Conservation (phyloP, 2,329 filamentous ascomycete species). For the Arachnomyces sp. region DNA sequence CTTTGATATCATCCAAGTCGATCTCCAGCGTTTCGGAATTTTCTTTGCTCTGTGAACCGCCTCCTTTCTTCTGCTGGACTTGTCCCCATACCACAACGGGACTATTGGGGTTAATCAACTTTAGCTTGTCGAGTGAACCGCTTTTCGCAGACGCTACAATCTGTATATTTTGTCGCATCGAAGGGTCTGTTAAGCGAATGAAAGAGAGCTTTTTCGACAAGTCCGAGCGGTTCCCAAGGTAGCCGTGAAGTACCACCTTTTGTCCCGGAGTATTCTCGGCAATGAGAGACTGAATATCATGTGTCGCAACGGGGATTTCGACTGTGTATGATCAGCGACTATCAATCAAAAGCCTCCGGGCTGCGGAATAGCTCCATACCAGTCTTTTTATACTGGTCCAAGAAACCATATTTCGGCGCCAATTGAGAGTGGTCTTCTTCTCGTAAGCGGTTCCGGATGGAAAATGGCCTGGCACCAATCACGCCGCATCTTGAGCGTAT, state of each 20-base stretch:
- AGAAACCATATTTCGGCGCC: conserved; percentile 15
- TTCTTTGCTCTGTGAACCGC: conserved; percentile 21
- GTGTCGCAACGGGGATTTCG: conserved; percentile 39
- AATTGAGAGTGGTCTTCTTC: conserved; percentile 7
- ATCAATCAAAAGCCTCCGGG: neutral
- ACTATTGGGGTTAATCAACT: conserved; percentile 41
- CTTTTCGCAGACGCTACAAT: conserved; percentile 40
- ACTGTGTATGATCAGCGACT: conserved; percentile 27
- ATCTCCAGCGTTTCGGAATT: conserved; percentile 49
- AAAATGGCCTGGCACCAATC: conserved; percentile 2
- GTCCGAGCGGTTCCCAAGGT: conserved; percentile 61
- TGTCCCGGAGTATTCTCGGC: conserved; percentile 25
- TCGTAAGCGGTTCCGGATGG: conserved; percentile 8
- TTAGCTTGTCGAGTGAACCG: conserved; percentile 34
- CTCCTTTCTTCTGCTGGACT: conserved; percentile 35
- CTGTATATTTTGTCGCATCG: conserved; percentile 41
- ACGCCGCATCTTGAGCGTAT: conserved; percentile 4
- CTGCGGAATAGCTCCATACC: conserved; percentile 25
- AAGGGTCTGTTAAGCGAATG: conserved; percentile 47
- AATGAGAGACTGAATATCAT: conserved; percentile 31
- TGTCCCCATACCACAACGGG: conserved; percentile 49
- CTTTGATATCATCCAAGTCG: conserved; percentile 53
- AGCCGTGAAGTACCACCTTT: conserved; percentile 58
- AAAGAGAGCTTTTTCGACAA: conserved; percentile 66
- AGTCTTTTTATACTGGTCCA: conserved; percentile 40